Base-by-base conservation (phyloP, 2,329 filamentous ascomycete species). In the Teratosphaeria gauchensis region DNA sequence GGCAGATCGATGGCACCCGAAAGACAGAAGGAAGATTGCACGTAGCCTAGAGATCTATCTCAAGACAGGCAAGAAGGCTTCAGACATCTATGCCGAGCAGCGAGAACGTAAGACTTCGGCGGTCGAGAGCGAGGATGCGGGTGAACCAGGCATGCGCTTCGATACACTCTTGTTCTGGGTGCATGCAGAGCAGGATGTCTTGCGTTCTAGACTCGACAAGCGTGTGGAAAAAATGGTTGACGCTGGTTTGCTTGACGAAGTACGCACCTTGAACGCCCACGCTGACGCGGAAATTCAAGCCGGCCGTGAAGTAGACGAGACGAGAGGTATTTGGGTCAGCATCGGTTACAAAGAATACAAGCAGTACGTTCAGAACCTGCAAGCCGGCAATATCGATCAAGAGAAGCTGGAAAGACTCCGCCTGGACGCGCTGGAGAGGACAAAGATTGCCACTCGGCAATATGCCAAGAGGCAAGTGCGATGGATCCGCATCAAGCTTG, bases 331-430 rank as follows among this genome's bases (percentile, higher is more conserved):
- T 51, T 99, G 92, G 91, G 88, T 95, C 56, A 94, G 92, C 1
- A 99, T 99, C 62, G 94, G 94, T 0, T 96, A 91, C 74, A 96
- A 95, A 71, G 90, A 99, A 69, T 88, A 97, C 69, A 82, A 88
- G 59, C 80, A 83, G 0, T 96, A 91, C 68, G 75, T 92, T 24
- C 48, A 61, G 11, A 73, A 72, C 4, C 62, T 74, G 3, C 19
- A 62, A 31, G 51, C 54, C 31, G 58, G 60, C 2, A 66, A 74
- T 63, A 61, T 72, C 67, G 56, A 57, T 52, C 68, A 58, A 28
- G 35, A 60, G 51, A 77, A 82, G 3, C 73, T 88, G 1, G 78
- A 81, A 21, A 76, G 77, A 19, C 71, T 91, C 14, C 85, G 82
- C 64, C 65, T 70, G 0, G 70, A 78, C 0, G 86, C 84, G 0